phyloP scores from a whole-genome alignment of 2,329 filamentous ascomycete species.

The Paecilomyces sp. region DNA sequence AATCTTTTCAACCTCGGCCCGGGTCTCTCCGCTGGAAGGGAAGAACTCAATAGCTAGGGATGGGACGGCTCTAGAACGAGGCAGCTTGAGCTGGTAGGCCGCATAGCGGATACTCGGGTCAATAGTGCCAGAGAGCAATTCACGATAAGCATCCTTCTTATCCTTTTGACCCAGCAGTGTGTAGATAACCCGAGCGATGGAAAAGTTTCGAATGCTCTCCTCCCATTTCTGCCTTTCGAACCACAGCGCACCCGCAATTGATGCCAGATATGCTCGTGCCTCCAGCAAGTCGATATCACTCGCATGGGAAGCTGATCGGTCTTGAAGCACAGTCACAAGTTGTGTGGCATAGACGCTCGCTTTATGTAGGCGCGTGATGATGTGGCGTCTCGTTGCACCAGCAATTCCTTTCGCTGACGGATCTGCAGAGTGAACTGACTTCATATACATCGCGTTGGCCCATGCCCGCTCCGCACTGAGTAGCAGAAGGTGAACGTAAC shows the following conservation, averaged over 20 bases:
- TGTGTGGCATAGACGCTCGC: slow-evolving; percentile 63
- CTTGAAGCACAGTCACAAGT: slow-evolving; percentile 59
- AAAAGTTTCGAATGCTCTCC: slow-evolving; percentile 65
- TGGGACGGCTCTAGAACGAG: slow-evolving; percentile 74
- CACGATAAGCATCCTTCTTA: slow-evolving; percentile 74
- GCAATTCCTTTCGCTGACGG: slow-evolving; percentile 65
- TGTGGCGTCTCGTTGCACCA: slow-evolving; percentile 75
- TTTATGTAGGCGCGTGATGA: slow-evolving; percentile 79
- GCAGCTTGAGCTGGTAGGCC: slow-evolving; percentile 83
- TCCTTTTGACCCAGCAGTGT: slow-evolving; percentile 58
- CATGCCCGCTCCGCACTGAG: slow-evolving; percentile 85
- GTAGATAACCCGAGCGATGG: slow-evolving; percentile 76
- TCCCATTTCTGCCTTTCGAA: slow-evolving; percentile 91
- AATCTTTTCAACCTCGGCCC: slow-evolving; percentile 61
- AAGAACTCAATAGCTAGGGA: slow-evolving; percentile 75
- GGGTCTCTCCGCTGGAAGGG: slow-evolving; percentile 54
- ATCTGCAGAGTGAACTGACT: slow-evolving; percentile 71
- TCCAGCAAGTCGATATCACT: slow-evolving; percentile 69
- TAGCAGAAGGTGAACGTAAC: slow-evolving; percentile 70
- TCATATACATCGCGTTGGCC: slow-evolving; percentile 95
- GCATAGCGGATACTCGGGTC: slow-evolving; percentile 93
- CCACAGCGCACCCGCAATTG: slow-evolving; percentile 66
- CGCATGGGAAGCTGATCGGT: slow-evolving; percentile 58
- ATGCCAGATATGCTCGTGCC: slow-evolving; percentile 72
- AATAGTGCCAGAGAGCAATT: slow-evolving; percentile 75